These are phyloP conservation scores for Curvularia lunata DNA, from an alignment of 2,329 filamentous ascomycete species.

Conservation along the genomic window DNA sequence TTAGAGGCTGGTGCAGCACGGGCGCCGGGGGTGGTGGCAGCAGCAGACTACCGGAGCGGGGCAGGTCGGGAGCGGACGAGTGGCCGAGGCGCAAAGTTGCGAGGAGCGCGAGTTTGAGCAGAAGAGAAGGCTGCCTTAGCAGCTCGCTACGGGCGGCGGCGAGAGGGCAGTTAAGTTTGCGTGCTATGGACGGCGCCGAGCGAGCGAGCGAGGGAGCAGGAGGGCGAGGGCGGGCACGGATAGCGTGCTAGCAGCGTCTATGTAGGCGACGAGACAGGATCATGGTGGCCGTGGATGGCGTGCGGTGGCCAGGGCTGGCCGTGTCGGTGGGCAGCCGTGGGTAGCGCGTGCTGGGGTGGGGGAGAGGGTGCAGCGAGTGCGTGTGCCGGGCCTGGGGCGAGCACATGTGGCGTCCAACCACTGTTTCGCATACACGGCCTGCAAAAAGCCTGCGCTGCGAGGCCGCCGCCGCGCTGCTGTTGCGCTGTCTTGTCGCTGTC, in stretches of 20 bases:
- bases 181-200: constrained; percentile 13
- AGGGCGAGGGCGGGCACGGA: constrained; percentile 34
- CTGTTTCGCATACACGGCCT: constrained; percentile 33
- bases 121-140: not conserved
- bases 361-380: not conserved
- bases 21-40: constrained; percentile 8
- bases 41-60: constrained; percentile 8
- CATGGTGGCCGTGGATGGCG: not conserved
- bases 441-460: too few relatives aligned
- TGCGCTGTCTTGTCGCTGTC: too few relatives aligned
- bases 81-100: constrained; percentile 7
- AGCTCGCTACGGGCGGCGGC: not conserved
- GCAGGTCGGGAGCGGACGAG: constrained; percentile 1
- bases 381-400: constrained; percentile 21
- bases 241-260: not conserved
- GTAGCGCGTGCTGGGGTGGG: not conserved
- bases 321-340: not conserved
- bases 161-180: constrained; percentile 14
- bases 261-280: not conserved
- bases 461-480: too few relatives aligned
- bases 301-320: not conserved
- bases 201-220: constrained; percentile 22
- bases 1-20: constrained; percentile 37
- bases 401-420: constrained; percentile 26
- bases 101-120: not conserved